Percentiles rank a stretch among this genome's conserved stretches.
Conservation (phyloP, 2,329 filamentous ascomycete species). For the Alternaria hordeiaustralica region DNA sequence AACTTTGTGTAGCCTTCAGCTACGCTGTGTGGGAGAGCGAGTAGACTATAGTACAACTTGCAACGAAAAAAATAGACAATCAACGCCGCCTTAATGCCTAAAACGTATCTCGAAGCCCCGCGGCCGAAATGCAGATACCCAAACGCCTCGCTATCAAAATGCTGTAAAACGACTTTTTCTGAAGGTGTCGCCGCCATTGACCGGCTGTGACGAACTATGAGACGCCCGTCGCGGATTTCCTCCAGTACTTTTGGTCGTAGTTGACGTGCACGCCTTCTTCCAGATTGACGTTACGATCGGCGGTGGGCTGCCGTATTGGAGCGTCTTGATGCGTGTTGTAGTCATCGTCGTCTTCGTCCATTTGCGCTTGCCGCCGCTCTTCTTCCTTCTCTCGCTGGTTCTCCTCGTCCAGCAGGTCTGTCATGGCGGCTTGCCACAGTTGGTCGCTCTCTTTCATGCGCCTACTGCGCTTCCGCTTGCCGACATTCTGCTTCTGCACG, state of each 20-base stretch:
- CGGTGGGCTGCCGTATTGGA: slow-evolving; percentile 40
- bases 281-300: slow-evolving; percentile 37
- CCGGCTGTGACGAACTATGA: slow-evolving; percentile 9
- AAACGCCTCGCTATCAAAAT: slow-evolving; percentile 51
- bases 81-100: slow-evolving; percentile 32
- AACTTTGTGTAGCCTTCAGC: background rate
- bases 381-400: slow-evolving; percentile 37
- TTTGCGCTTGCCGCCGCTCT: slow-evolving; percentile 24
- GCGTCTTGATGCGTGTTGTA: slow-evolving; percentile 27
- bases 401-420: slow-evolving; percentile 55
- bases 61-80: slow-evolving; percentile 3
- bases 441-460: slow-evolving; percentile 53
- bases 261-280: slow-evolving; percentile 60
- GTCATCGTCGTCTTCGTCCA: slow-evolving; percentile 26
- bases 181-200: background rate
- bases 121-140: slow-evolving; percentile 31
- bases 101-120: slow-evolving; percentile 16
- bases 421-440: slow-evolving; percentile 64
- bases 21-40: background rate
- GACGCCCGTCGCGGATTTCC: slow-evolving; percentile 51
- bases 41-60: slow-evolving; percentile 27
- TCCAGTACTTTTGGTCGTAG: slow-evolving; percentile 66
- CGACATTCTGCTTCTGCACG: slow-evolving; percentile 42
- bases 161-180: slow-evolving; percentile 20
- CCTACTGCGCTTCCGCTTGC: slow-evolving; percentile 50